Percentiles rank a stretch among this genome's conserved stretches.
These are phyloP conservation scores for Talinum fruticosum DNA, from an alignment of 148 eudicot species.

Conservation along the genomic window DNA sequence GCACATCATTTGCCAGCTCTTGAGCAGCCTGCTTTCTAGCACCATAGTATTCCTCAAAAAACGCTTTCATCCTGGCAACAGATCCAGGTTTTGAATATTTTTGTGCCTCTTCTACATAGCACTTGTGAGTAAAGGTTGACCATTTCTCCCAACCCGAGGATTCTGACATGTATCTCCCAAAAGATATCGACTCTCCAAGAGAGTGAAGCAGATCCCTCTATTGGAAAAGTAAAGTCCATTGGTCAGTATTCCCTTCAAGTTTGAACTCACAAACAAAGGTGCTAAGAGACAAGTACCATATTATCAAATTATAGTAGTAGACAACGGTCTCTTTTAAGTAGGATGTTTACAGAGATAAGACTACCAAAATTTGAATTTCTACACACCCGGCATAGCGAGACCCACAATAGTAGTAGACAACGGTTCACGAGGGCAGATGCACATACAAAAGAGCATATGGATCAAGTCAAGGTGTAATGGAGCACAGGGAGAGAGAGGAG, in stretches of 20 bases:
- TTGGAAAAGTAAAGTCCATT: slow-evolving; percentile 9
- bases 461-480: background rate
- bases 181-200: slow-evolving; percentile 69
- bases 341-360: no score
- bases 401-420: no score
- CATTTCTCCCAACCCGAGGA: slow-evolving; percentile 75
- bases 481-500: background rate
- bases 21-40: slow-evolving; percentile 67
- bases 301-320: no score
- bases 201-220: slow-evolving; percentile 61
- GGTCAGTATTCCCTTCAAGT: slow-evolving; percentile 6
- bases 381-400: no score
- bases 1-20: slow-evolving; percentile 41
- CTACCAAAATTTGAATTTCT: no score
- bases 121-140: slow-evolving; percentile 65
- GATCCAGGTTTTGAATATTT: slow-evolving; percentile 76
- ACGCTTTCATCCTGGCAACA: slow-evolving; percentile 86
- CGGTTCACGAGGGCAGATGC: no score
- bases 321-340: no score
- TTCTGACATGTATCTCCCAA: slow-evolving; percentile 77
- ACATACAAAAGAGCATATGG: background rate
- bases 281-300: background rate
- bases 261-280: background rate
- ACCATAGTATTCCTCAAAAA: slow-evolving; percentile 80
- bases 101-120: slow-evolving; percentile 79